phyloP scores from a whole-genome alignment of 139 green algal genomes.

The Yamagishiella unicocca region DNA sequence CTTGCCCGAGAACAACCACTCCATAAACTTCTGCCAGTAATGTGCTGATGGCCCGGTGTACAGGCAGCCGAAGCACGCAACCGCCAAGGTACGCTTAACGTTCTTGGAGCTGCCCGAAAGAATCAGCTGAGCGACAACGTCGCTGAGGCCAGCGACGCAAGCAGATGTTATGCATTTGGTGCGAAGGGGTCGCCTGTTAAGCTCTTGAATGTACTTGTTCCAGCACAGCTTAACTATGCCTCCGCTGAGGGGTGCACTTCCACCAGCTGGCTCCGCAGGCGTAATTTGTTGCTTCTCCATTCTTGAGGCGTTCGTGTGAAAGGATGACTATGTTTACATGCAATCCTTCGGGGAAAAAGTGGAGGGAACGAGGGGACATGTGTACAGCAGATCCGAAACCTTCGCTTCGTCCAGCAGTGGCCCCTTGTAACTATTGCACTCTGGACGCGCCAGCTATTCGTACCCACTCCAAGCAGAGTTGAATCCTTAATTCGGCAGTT shows the following conservation, averaged over 20 bases:
- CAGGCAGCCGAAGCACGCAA: conserved; percentile 74
- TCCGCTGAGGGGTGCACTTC: neutral
- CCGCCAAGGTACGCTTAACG: conserved; percentile 57
- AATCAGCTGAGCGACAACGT: conserved; percentile 67
- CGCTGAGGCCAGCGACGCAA: conserved; percentile 61
- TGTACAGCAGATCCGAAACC: too few species aligned
- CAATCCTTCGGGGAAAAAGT: too few species aligned
- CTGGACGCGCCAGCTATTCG: too few species aligned
- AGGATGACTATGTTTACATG: conserved; percentile 54
- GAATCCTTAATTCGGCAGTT: too few species aligned
- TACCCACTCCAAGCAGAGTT: too few species aligned
- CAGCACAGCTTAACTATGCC: neutral
- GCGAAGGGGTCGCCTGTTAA: conserved; percentile 56
- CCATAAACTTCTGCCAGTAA: conserved; percentile 75
- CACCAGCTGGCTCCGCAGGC: neutral
- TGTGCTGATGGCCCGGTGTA: conserved; percentile 69
- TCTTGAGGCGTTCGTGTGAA: neutral
- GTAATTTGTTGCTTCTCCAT: neutral
- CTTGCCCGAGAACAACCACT: conserved; percentile 65
- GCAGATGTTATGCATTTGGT: conserved; percentile 76
- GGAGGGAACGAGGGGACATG: too few species aligned
- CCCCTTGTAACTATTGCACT: too few species aligned
- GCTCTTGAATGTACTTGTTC: conserved; percentile 62
- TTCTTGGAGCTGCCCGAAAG: conserved; percentile 29
- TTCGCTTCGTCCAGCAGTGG: too few species aligned